These are phyloP conservation scores for Aspergillus sparsus DNA, from an alignment of 495 filamentous ascomycete species.

Conservation along the genomic window DNA sequence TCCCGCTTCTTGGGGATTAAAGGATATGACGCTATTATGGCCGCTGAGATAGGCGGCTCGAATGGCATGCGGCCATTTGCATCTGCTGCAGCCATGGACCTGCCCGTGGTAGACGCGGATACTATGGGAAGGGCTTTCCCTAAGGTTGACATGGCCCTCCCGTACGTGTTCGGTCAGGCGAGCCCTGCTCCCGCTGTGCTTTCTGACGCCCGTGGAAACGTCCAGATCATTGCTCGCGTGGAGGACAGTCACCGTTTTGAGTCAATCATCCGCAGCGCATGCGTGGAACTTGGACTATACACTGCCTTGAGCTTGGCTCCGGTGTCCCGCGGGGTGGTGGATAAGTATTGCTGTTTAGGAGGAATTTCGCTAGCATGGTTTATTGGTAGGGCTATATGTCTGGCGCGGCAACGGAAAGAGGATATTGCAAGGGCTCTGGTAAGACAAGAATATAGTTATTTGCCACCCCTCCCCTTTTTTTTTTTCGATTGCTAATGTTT, in stretches of 20 bases:
- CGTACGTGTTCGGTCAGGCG: not conserved
- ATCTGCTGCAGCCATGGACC: not conserved
- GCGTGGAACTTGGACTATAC: not conserved
- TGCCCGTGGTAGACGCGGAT: not conserved
- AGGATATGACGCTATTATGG: not conserved
- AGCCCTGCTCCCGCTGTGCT: not conserved
- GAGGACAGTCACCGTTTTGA: not conserved
- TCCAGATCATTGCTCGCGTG: not conserved
- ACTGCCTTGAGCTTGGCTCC: not conserved
- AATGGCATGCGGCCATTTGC: not conserved
- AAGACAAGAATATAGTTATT: not conserved
- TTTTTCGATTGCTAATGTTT: not conserved
- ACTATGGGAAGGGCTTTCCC: not conserved
- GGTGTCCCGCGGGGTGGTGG: not conserved
- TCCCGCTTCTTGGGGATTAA: not conserved
- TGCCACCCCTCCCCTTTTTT: not conserved
- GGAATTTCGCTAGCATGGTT: not conserved
- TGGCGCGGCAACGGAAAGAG: not conserved
- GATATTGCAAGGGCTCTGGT: not conserved
- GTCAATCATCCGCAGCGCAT: not conserved
- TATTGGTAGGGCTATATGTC: not conserved
- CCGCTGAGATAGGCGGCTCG: not conserved
- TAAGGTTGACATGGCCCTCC: not conserved
- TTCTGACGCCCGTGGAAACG: not conserved
- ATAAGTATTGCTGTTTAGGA: not conserved